A percentile compares a stretch with the other conserved stretches of the same genome.
Evolutionary conservation across 495 filamentous ascomycete species (phyloP).

Genomic region (Penicillium goetzii): DNA sequence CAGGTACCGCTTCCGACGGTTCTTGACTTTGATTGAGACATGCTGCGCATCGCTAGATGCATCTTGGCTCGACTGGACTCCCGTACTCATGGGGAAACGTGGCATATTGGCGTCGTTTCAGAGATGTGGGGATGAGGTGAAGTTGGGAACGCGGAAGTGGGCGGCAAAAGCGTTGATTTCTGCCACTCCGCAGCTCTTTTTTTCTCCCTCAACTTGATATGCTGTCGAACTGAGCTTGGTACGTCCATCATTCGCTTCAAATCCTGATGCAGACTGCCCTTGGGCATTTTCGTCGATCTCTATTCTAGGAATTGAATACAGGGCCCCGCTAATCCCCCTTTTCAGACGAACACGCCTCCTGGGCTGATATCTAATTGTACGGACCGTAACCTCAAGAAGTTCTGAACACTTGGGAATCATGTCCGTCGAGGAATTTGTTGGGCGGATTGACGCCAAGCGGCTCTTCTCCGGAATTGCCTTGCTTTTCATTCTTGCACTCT

Average conservation of each 20-base stretch:
- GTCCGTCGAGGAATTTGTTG: slow-evolving; percentile 34
- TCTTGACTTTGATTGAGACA: slow-evolving; percentile 54
- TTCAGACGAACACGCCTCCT: neutral
- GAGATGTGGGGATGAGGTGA: slow-evolving; percentile 19
- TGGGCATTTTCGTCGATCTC: neutral
- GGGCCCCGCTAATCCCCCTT: slow-evolving; percentile 5
- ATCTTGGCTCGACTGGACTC: slow-evolving; percentile 22
- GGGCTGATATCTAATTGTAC: slow-evolving; percentile 5
- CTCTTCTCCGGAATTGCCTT: slow-evolving; percentile 47
- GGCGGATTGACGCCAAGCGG: slow-evolving; percentile 35
- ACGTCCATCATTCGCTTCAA: slow-evolving; percentile 21
- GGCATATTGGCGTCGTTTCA: slow-evolving; percentile 40
- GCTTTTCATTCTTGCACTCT: slow-evolving; percentile 70
- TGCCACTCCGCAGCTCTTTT: slow-evolving; percentile 31
- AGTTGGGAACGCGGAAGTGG: slow-evolving; percentile 34
- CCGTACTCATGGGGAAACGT: slow-evolving; percentile 42
- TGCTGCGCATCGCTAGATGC: slow-evolving; percentile 15
- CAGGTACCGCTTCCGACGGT: slow-evolving; percentile 66
- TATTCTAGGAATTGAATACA: neutral
- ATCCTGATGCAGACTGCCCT: neutral
- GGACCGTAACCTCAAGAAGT: neutral
- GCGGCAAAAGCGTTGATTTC: slow-evolving; percentile 38
- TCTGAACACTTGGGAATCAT: slow-evolving; percentile 27
- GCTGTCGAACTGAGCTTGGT: slow-evolving; percentile 24
- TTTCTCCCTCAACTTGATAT: slow-evolving; percentile 23